These are phyloP conservation scores for Syzygium jambos DNA, from an alignment of 345 rosid species.

Conservation along the genomic window DNA sequence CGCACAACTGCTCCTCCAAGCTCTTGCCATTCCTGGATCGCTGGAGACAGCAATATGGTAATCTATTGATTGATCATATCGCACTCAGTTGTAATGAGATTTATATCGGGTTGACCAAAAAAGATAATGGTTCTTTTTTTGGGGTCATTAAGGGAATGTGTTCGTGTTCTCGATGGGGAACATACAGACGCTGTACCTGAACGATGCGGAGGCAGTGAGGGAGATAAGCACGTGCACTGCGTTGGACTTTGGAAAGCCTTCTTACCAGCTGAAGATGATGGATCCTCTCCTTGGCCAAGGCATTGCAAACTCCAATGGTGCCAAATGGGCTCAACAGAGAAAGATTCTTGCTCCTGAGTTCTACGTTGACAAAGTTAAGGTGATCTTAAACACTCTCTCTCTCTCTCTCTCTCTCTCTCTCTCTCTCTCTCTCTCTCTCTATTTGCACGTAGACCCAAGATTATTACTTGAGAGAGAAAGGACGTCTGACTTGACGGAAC, in stretches of 20 bases:
- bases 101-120: too few relatives aligned
- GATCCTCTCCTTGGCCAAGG: slow-evolving; percentile 23
- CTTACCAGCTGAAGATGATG: slow-evolving; percentile 4
- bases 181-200: slow-evolving; percentile 7
- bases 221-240: slow-evolving; percentile 15
- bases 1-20: slow-evolving; percentile 1
- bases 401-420: neutral
- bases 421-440: neutral
- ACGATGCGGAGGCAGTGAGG: slow-evolving; percentile 12
- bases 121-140: neutral
- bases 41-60: slow-evolving; percentile 6
- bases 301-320: slow-evolving; percentile 14
- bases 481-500: too few relatives aligned
- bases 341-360: slow-evolving; percentile 20
- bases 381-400: neutral
- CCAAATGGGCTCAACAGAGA: slow-evolving; percentile 20
- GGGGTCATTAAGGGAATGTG: neutral
- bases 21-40: slow-evolving; percentile 8
- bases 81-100: neutral
- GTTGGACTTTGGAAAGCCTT: slow-evolving; percentile 19
- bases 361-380: slow-evolving; percentile 18
- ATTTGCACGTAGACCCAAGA: too few relatives aligned
- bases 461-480: too few relatives aligned
- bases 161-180: slow-evolving; percentile 4
- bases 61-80: neutral